Base-by-base conservation (phyloP, 805 yeast genomes). In the Candida berthetii region DNA sequence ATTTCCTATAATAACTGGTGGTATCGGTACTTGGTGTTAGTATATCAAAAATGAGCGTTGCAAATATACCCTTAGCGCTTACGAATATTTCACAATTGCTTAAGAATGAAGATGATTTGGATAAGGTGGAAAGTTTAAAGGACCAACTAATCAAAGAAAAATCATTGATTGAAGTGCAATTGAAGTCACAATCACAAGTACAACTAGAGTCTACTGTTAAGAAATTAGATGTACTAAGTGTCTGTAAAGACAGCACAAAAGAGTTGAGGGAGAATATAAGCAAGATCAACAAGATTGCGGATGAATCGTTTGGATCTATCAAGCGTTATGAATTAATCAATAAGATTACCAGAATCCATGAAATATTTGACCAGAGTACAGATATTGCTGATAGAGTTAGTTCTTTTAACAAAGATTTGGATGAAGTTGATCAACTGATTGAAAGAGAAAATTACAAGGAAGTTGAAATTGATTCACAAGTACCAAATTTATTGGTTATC, bases 341-440 rank as follows among this genome's bases (percentile, higher is more conserved):
- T 55, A 71, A 73, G 44, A 76, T 88, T 45, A 78, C 95, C 0
- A 68, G 68, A 20, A 73, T 84, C 4, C 81, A 85, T 57, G 84
- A 82, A 48, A 83, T 82, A 49, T 80, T 91, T 57, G 76, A 72
- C 38, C 82, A 80, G 50, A 85, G 87, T 8, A 78, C 80, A 33
- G 64, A 69, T 48, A 76, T 89, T 25, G 80, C 81, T 45, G 68
- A 72, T 32, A 83, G 76, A 45, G 82, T 90, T 45, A 61, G 74
- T 19, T 65, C 73, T 17, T 77, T 84, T 61, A 69, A 74, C 27
- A 61, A 68, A 8, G 70, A 77, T 33, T 60, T 82, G 19, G 66
- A 67, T 14, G 60, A 66, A 11, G 63, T 90, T 14, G 74, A 77
- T 45, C 55, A 56, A 11, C 50, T 84, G 59, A 69, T 90, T 44